Conservation (phyloP, 306 rosid genomes). For the Glycine tomentella region DNA sequence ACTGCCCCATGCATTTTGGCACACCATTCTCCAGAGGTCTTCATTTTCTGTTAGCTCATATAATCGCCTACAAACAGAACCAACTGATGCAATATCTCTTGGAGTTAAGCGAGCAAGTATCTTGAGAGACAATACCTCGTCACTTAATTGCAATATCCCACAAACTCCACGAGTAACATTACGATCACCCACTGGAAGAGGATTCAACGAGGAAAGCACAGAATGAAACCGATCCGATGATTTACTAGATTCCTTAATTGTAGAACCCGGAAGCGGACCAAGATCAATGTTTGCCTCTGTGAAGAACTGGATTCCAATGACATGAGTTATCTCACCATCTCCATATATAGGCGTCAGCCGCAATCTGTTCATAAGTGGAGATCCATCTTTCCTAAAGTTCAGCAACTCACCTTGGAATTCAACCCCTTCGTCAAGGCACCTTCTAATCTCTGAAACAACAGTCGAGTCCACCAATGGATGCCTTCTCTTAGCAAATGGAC, state of each 20-base stretch:
- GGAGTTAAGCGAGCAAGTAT: constrained; percentile 92
- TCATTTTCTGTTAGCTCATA: constrained; percentile 87
- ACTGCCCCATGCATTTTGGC: constrained; percentile 99
- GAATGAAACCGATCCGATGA: constrained; percentile 67
- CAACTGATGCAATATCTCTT: constrained; percentile 94
- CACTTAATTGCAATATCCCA: constrained; percentile 91
- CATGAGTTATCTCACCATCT: constrained; percentile 92
- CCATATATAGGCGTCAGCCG: constrained; percentile 92
- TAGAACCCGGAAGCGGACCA: constrained; percentile 79
- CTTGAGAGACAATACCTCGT: constrained; percentile 90
- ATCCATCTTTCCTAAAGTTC: constrained; percentile 98
- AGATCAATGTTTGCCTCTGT: constrained; percentile 90
- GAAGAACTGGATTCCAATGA: constrained; percentile 95
- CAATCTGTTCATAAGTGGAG: constrained; percentile 97
- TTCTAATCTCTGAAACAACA: constrained; percentile 86
- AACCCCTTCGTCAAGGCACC: constrained; percentile 87
- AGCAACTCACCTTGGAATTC: constrained; percentile 97
- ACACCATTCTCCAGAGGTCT: constrained; percentile 97
- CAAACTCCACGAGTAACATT: constrained; percentile 91
- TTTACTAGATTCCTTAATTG: constrained; percentile 67
- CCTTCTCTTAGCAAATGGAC: constrained; percentile 98
- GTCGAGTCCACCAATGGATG: constrained; percentile 92
- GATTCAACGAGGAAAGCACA: constrained; percentile 70
- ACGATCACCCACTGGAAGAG: constrained; percentile 71
- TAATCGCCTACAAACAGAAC: constrained; percentile 80